Base-by-base conservation (phyloP, 108 stramenopile species). In the Nitzschia sp. region DNA sequence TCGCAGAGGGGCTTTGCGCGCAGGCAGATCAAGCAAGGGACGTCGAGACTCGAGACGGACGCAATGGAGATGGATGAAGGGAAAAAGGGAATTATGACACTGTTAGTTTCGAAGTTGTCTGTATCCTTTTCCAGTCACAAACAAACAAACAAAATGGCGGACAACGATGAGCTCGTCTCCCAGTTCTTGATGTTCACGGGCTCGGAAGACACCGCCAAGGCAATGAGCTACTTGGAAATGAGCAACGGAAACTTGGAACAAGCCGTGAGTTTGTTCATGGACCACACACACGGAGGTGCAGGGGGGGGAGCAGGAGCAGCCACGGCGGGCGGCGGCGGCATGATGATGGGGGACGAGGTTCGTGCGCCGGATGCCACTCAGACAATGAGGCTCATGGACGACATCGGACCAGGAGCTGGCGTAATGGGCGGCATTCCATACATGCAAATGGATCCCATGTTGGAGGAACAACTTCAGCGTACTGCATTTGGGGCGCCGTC, bases 341-440 rank as follows among this genome's bases (percentile, higher is more conserved):
- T 56, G 54, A 34, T 52, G 47, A 15, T 31, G 36, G 31, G 15
- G 15, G 68, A 58, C 3, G 68, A 71, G 8, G 78, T 94, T 13
- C 85, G 93, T n/a, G 93, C 93, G 11, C 93, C 93, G 16, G 93
- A 94, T 78, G 78, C 78, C 26, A 88, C 90, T 5, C 85, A 82
- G 9, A 88, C 87, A 56, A 91, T 94, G 90, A 80, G 93, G 13
- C 78, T 94, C 22, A 80, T 94, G 63, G 93, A 87, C 45, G 81
- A 78, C 35, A 38, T 45, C 31, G 70, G 76, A 47, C 58, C 79
- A 53, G 68, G 57, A 3, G 70, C 58, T 15, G 52, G 48, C 15
- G 34, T 53, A 36, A 72, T 80, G 75, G 58, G 53, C 41, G 75
- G 58, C 26, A 58, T 76, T 52, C 67, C 69, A 5, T 33, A 63